phyloP scores from a whole-genome alignment of 2,329 filamentous ascomycete species.

The Ophiostoma novo-ulmi region DNA sequence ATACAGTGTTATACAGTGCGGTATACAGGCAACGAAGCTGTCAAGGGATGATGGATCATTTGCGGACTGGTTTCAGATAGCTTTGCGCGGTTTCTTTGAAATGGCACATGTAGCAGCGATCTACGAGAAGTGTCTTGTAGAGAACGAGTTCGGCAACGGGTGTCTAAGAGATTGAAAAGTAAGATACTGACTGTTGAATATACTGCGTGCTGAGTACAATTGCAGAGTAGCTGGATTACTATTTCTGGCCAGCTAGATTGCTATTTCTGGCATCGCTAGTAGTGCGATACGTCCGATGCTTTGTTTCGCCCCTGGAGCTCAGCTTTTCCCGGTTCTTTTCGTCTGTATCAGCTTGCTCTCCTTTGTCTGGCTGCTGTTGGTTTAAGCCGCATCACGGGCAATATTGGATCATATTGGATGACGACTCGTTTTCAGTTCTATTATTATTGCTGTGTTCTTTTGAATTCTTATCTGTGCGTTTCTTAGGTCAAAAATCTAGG shows the following conservation, averaged over 20 bases:
- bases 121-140: background rate
- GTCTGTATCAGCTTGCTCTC: background rate
- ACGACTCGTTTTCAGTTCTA: background rate
- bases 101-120: slow-evolving; percentile 4
- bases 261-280: background rate
- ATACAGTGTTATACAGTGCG: background rate
- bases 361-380: slow-evolving; percentile 1
- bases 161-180: background rate
- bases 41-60: slow-evolving; percentile 6
- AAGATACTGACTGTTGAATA: no score
- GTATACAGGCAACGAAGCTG: background rate
- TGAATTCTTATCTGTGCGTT: background rate
- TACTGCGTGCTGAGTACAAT: no score
- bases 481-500: no score
- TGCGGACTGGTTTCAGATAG: slow-evolving; percentile 2
- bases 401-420: background rate
- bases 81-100: slow-evolving; percentile 9
- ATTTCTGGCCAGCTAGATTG: background rate
- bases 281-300: background rate
- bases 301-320: slow-evolving; percentile 5
- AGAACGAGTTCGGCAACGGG: background rate
- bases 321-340: background rate
- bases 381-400: background rate
- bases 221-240: background rate
- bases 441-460: background rate